Evolutionary conservation across 73 alveolate genomes (phyloP).

Genomic region (Effrenium voratum): DNA sequence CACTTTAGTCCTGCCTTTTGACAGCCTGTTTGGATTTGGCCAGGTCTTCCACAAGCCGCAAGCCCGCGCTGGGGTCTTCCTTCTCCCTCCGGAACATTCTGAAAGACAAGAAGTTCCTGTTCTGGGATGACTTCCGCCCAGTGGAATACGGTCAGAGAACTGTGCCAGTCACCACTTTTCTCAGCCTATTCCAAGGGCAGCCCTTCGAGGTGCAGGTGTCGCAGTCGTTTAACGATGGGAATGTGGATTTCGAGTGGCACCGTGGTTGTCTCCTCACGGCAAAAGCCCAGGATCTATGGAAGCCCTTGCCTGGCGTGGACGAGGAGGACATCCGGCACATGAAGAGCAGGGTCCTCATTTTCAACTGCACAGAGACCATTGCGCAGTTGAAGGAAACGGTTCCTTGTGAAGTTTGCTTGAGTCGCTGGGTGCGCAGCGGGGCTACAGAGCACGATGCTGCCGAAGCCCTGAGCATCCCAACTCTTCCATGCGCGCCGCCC

Average conservation of each 20-base stretch:
- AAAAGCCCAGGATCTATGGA: slow-evolving; percentile 23
- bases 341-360: neutral
- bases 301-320: neutral
- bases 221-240: slow-evolving; percentile 23
- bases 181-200: slow-evolving; percentile 45
- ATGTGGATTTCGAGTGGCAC: slow-evolving; percentile 37
- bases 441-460: slow-evolving; percentile 1
- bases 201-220: slow-evolving; percentile 36
- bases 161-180: slow-evolving; percentile 13
- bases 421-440: neutral
- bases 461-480: neutral
- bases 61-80: slow-evolving; percentile 17
- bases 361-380: neutral
- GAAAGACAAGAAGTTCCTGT: slow-evolving; percentile 4
- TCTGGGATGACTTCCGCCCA: slow-evolving; percentile 30
- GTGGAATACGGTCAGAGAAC: slow-evolving; percentile 37
- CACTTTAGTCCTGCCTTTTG: slow-evolving; percentile 25
- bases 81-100: slow-evolving; percentile 23
- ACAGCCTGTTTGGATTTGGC: neutral
- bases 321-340: slow-evolving; percentile 49
- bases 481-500: neutral
- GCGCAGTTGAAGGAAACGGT: neutral
- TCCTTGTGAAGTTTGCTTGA: neutral
- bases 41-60: slow-evolving; percentile 58
- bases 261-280: slow-evolving; percentile 19